Conservation (phyloP, 345 rosid genomes). For the Euphorbia pulcherrima region DNA sequence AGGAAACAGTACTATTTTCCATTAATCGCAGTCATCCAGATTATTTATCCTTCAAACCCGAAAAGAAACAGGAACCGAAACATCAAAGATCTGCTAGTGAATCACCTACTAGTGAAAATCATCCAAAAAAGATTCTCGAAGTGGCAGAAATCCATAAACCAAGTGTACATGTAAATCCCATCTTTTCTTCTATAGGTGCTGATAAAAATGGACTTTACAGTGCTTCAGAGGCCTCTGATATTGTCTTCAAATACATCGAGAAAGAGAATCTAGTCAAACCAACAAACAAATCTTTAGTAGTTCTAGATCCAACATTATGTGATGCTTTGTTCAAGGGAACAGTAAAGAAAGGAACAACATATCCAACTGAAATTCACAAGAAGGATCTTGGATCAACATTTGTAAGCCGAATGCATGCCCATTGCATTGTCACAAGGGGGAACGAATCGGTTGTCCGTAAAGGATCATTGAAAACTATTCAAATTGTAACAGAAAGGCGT, state of each 20-base stretch:
- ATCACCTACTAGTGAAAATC: conserved; percentile 35
- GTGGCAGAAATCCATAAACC: conserved; percentile 82
- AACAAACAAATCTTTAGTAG: conserved; percentile 56
- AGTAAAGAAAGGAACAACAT: conserved; percentile 80
- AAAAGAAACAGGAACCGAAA: conserved; percentile 55
- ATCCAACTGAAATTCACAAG: conserved; percentile 86
- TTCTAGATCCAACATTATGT: conserved; percentile 73
- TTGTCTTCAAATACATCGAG: conserved; percentile 72
- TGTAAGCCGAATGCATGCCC: conserved; percentile 78
- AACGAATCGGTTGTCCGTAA: conserved; percentile 69
- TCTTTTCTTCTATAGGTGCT: conserved; percentile 77
- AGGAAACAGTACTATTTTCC: conserved; percentile 62
- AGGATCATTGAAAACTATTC: conserved; percentile 73
- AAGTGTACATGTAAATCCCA: conserved; percentile 69
- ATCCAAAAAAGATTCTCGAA: conserved; percentile 55
- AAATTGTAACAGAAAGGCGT: conserved; percentile 82
- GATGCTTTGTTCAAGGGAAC: conserved; percentile 93
- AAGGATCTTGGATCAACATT: conserved; percentile 70
- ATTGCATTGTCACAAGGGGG: conserved; percentile 68
- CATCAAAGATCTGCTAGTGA: conserved; percentile 40
- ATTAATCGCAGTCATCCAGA: conserved; percentile 65
- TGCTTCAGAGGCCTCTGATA: conserved; percentile 78
- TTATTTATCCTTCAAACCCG: conserved; percentile 74
- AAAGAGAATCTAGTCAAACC: conserved; percentile 77
- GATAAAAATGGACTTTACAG: conserved; percentile 64